Conservation (phyloP, 768 basidiomycete species). For the Calocera viscosa region DNA sequence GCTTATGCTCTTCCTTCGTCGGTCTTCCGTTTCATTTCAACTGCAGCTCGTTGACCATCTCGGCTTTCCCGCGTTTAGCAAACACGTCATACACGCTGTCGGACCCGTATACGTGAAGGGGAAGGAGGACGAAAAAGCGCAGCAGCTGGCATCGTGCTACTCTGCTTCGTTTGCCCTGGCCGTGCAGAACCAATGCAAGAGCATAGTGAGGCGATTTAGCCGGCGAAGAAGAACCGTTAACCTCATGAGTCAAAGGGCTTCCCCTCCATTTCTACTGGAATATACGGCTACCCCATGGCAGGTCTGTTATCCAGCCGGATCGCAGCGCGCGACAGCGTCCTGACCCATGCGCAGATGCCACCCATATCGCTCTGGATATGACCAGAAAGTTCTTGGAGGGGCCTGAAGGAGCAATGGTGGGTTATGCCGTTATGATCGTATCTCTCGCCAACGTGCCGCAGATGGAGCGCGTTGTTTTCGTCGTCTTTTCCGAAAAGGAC, state of each 20-base stretch:
- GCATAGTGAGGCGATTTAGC: slow-evolving; percentile 41
- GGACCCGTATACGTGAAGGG: slow-evolving; percentile 51
- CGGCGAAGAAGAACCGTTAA: not conserved
- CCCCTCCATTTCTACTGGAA: slow-evolving; percentile 64
- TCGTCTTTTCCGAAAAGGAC: slow-evolving; percentile 58
- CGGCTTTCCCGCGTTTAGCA: slow-evolving; percentile 31
- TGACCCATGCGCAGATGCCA: slow-evolving; percentile 37
- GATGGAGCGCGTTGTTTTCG: slow-evolving; percentile 63
- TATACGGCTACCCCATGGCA: slow-evolving; percentile 63
- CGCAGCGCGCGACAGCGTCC: not conserved
- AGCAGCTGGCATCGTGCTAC: slow-evolving; percentile 51
- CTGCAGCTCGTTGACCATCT: too few species aligned
- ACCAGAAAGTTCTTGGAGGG: slow-evolving; percentile 48
- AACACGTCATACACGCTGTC: slow-evolving; percentile 67
- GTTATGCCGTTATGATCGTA: slow-evolving; percentile 4
- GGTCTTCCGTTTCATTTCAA: slow-evolving; percentile 30
- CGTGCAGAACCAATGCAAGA: slow-evolving; percentile 43
- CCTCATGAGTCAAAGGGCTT: slow-evolving; percentile 44
- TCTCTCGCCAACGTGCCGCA: slow-evolving; percentile 12
- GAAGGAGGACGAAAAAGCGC: slow-evolving; percentile 35
- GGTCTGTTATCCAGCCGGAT: not conserved
- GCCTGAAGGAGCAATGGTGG: slow-evolving; percentile 34
- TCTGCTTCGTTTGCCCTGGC: slow-evolving; percentile 49
- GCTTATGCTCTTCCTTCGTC: slow-evolving; percentile 69
- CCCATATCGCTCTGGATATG: slow-evolving; percentile 51